Evolutionary conservation across 2,329 filamentous ascomycete species (phyloP), one percentile per base, ranked within the genome.

Genomic region (Teratosphaeria destructans): DNA sequence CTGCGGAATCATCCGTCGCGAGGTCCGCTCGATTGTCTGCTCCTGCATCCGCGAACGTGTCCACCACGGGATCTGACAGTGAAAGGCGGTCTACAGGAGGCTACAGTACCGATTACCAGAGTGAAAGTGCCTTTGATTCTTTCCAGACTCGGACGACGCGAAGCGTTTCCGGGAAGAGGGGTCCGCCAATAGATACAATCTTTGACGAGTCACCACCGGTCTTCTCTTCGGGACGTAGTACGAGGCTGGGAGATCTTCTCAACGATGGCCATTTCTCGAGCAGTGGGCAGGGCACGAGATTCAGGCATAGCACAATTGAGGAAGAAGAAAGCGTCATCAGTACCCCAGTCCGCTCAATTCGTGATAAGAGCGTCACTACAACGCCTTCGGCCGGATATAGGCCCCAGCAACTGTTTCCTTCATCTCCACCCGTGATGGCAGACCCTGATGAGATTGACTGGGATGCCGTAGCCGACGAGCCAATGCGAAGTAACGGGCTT

Each of bases 101-200:
- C 59, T 86, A 90, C 67, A 88, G 90, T 67, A 85, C 84, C n/a
- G 88, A 90, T 70, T 84, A 87, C 68, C 86, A 85, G 74, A 90
- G 87, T 71, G 88, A 92, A 67, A 89, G 85, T 19, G 79, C 88
- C 59, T 91, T 85, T 72, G 89, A 92, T 75, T 91, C 88, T 34
- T 75, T 90, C 65, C 85, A 87, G 57, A 91, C 88, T 16, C 79
- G 82, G 61, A 85, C 82, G 47, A 90, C 87, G 10, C 81, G 82
- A 62, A 87, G 85, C 62, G 79, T 82, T 58, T 83, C 85, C 61
- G 82, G 84, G 37, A 81, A 85, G 54, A 85, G 89, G 69, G 87
- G 86, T 32, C 87, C 88, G 16, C 77, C 79, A 55, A 84, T 91
- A 56, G 88, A 91, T 68, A 89, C 85, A 27, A 88, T 91, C 78